A percentile compares a stretch with the other conserved stretches of the same genome.
These are phyloP conservation scores for Chaetomium sp. DNA, from an alignment of 2,329 filamentous ascomycete species.

Conservation along the genomic window DNA sequence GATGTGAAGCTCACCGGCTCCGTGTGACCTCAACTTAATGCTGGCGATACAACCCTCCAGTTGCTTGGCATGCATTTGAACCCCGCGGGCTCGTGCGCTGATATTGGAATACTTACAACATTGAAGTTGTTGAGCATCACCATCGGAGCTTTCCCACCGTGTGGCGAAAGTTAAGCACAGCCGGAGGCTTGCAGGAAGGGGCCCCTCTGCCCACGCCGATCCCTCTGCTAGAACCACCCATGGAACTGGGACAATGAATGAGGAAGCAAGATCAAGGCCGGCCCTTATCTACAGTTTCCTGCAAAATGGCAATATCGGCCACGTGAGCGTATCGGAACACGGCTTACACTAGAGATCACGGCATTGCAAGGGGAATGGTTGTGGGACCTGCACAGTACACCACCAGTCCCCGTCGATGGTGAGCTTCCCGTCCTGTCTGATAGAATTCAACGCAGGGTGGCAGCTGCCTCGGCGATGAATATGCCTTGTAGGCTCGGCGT, in stretches of 20 bases:
- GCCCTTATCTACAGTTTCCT: neutral
- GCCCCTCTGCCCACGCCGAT: neutral
- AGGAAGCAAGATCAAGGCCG: slow-evolving; percentile 1
- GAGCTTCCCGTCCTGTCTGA: neutral
- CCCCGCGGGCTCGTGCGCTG: neutral
- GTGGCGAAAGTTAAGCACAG: neutral
- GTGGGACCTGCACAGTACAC: neutral
- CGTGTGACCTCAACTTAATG: neutral
- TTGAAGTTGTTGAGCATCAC: no score
- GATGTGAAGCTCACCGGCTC: slow-evolving; percentile 7
- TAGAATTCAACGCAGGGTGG: neutral
- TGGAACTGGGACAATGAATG: neutral
- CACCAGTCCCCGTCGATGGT: neutral
- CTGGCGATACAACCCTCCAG: neutral
- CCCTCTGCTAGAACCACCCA: neutral
- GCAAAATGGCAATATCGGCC: neutral
- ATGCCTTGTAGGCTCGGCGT: neutral
- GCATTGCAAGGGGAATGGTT: neutral
- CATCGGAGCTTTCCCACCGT: neutral
- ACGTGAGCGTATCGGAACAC: neutral
- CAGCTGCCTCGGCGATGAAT: neutral
- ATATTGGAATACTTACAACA: neutral
- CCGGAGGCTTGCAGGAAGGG: neutral
- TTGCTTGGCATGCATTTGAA: slow-evolving; percentile 8
- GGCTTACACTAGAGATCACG: neutral